Evolutionary conservation across 306 rosid species (phyloP).

Genomic region (apple (Malus domestica)): DNA sequence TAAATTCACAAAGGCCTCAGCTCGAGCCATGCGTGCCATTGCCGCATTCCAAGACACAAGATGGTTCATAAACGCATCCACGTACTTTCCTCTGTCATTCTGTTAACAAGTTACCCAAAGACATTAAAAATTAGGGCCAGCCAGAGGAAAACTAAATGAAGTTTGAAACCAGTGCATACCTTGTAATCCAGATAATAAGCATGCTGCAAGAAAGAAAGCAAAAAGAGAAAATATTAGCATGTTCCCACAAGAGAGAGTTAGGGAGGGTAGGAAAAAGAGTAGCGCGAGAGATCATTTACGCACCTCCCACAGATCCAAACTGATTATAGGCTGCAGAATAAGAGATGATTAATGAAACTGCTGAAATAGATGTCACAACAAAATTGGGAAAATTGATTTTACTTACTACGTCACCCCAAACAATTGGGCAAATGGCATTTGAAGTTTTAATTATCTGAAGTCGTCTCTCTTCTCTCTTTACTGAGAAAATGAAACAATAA

Average conservation of each 20-base stretch:
- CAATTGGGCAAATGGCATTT: constrained; percentile 73
- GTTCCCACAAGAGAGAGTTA: neutral
- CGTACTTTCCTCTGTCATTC: constrained; percentile 78
- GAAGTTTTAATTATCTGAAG: constrained; percentile 63
- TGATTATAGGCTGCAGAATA: constrained; percentile 74
- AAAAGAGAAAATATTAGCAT: constrained; percentile 13
- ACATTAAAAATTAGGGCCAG: constrained; percentile 10
- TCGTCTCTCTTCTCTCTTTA: constrained; percentile 74
- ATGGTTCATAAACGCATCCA: constrained; percentile 64
- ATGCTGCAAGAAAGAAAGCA: constrained; percentile 55
- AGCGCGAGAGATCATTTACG: constrained; percentile 19
- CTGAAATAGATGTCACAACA: constrained; percentile 8
- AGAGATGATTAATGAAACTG: constrained; percentile 21
- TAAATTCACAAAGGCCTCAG: constrained; percentile 72
- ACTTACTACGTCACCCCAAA: constrained; percentile 88
- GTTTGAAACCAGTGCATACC: constrained; percentile 39
- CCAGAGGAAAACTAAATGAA: constrained; percentile 6
- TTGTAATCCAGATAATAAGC: constrained; percentile 87
- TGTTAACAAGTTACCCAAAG: constrained; percentile 28
- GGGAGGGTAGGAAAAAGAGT: neutral
- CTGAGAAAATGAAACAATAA: constrained; percentile 30
- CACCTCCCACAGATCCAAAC: constrained; percentile 98
- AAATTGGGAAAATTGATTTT: constrained; percentile 1
- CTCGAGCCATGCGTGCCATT: constrained; percentile 49
- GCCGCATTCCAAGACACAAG: constrained; percentile 93